Percentiles rank a stretch among this genome's conserved stretches.
phyloP scores from a whole-genome alignment of 257 asterid species.

The Solanum dulcamara region DNA sequence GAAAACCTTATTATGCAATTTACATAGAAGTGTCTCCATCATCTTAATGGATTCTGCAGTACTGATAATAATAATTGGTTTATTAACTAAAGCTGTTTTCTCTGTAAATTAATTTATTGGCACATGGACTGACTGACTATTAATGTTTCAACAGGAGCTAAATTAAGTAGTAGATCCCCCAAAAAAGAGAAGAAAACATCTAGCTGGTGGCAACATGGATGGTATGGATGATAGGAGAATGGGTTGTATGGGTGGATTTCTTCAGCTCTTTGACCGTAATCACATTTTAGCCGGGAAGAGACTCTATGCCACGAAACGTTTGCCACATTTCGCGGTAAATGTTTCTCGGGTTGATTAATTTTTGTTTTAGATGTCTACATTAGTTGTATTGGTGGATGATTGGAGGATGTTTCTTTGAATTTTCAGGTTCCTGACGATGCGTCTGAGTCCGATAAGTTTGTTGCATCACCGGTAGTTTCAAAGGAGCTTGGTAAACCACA shows the following conservation, averaged over 20 bases:
- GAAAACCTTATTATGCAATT: neutral
- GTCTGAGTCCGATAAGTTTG: conserved; percentile 38
- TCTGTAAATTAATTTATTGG: neutral
- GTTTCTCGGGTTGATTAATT: neutral
- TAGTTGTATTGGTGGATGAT: neutral
- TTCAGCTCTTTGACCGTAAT: conserved; percentile 73
- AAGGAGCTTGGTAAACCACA: conserved; percentile 25
- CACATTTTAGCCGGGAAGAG: conserved; percentile 53
- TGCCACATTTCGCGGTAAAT: conserved; percentile 37
- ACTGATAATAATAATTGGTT: neutral
- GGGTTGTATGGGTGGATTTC: conserved; percentile 87
- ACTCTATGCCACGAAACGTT: conserved; percentile 45
- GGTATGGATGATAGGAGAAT: conserved; percentile 15
- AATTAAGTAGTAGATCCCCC: neutral
- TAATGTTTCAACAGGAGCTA: conserved; percentile 1
- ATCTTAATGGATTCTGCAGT: neutral
- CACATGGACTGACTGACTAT: neutral
- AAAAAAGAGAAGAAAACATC: neutral
- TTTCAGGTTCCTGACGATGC: conserved; percentile 36
- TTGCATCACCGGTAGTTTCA: conserved; percentile 31
- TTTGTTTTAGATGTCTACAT: neutral
- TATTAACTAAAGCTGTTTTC: neutral
- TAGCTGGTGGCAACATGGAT: neutral
- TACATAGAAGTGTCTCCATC: neutral
- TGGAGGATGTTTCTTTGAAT: neutral